phyloP scores from a whole-genome alignment of 2,329 filamentous ascomycete species.

The Alternaria consortialis region DNA sequence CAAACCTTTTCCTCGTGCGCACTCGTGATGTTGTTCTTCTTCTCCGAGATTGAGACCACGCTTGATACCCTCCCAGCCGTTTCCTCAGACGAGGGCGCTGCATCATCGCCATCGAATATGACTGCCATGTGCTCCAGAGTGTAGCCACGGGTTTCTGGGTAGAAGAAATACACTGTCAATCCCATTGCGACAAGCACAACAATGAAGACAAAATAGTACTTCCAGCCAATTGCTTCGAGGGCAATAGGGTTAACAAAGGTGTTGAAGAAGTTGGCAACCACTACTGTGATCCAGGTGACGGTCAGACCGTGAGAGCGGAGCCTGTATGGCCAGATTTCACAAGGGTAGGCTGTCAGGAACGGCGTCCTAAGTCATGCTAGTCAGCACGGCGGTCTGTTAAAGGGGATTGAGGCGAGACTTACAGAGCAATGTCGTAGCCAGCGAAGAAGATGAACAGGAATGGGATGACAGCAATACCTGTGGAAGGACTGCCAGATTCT shows the following conservation, averaged over 20 bases:
- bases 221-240: background rate
- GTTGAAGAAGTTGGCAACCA: no score
- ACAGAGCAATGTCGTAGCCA: no score
- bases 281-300: no score
- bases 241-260: background rate
- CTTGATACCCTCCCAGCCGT: background rate
- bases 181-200: conserved; percentile 11
- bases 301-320: no score
- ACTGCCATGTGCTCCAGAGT: conserved; percentile 23
- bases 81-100: background rate
- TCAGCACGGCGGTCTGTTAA: no score
- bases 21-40: background rate
- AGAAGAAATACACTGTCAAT: conserved; percentile 21
- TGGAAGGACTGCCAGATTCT: background rate
- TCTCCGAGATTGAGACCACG: background rate
- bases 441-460: background rate
- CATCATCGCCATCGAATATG: background rate
- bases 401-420: no score
- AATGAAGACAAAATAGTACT: conserved; percentile 32
- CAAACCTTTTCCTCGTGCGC: background rate
- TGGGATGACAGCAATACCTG: background rate
- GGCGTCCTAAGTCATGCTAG: no score
- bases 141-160: conserved; percentile 21
- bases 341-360: no score
- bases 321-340: no score